phyloP scores from a whole-genome alignment of 2,329 filamentous ascomycete genomes.

The Microsporum ferrugineum region DNA sequence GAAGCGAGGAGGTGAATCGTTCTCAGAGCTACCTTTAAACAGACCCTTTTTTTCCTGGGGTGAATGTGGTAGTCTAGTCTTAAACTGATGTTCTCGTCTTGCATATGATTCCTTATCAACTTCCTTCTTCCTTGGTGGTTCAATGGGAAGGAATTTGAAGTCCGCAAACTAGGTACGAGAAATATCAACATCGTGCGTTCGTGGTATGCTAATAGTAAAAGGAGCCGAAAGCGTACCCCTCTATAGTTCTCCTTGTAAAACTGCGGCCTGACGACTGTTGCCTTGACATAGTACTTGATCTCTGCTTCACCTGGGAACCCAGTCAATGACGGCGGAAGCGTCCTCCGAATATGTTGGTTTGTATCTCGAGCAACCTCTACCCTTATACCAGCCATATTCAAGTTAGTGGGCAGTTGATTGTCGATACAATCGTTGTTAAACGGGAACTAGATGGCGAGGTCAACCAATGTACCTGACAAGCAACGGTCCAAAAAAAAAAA shows the following conservation, averaged over 20 bases:
- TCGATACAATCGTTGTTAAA: slow-evolving; percentile 41
- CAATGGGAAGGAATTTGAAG: slow-evolving; percentile 85
- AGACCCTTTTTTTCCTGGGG: slow-evolving; percentile 43
- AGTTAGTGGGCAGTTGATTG: slow-evolving; percentile 36
- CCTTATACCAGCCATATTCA: slow-evolving; percentile 36
- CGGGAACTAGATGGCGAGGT: slow-evolving; percentile 28
- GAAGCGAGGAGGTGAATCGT: slow-evolving; percentile 43
- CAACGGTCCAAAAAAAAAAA: neutral
- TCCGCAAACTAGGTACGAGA: slow-evolving; percentile 34
- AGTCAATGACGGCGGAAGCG: slow-evolving; percentile 78
- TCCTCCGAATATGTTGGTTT: slow-evolving; percentile 63
- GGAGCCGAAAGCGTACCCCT: slow-evolving; percentile 23
- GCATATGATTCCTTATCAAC: slow-evolving; percentile 74
- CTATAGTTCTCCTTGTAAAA: slow-evolving; percentile 86
- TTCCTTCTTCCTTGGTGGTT: slow-evolving; percentile 61
- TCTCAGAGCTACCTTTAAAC: slow-evolving; percentile 40
- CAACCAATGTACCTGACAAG: neutral
- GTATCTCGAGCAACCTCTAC: slow-evolving; percentile 36
- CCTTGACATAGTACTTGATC: slow-evolving; percentile 89
- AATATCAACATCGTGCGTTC: slow-evolving; percentile 9
- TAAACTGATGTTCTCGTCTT: slow-evolving; percentile 55
- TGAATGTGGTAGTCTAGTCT: slow-evolving; percentile 17
- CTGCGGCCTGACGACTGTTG: slow-evolving; percentile 79
- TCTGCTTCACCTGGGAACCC: slow-evolving; percentile 79
- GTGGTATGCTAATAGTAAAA: neutral